Evolutionary conservation across 805 yeast species (phyloP).

Genomic region (Vanderwaltozyma tropicalis): DNA sequence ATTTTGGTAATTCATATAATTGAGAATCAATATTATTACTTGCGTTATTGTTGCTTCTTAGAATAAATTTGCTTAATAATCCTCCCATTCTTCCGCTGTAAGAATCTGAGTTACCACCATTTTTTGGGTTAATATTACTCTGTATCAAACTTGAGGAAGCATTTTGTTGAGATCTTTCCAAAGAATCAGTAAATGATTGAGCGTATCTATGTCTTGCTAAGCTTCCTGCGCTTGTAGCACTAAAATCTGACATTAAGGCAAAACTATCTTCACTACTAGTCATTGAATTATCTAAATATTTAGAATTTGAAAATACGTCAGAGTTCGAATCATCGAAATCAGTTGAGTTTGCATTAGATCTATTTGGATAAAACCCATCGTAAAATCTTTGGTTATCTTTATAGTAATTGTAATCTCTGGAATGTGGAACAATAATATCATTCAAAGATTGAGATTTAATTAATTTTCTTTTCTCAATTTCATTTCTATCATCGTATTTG

Average conservation of each 20-base stretch:
- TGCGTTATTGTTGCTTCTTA: conserved; percentile 10
- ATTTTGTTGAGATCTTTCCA: conserved; percentile 16
- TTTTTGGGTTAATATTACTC: neutral
- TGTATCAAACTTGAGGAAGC: neutral
- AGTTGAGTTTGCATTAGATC: conserved; percentile 1
- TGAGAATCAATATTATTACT: conserved; percentile 8
- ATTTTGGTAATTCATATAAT: conserved; percentile 19
- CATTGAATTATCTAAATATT: conserved; percentile 41
- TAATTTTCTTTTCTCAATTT: conserved; percentile 1
- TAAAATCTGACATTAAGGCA: conserved; percentile 48
- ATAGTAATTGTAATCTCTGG: conserved; percentile 8
- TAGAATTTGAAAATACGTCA: conserved; percentile 32
- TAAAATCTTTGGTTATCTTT: conserved; percentile 11
- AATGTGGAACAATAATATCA: conserved; percentile 10
- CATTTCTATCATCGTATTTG: conserved; percentile 1
- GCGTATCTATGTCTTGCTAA: conserved; percentile 63
- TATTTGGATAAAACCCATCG: conserved; percentile 10
- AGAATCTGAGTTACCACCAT: neutral
- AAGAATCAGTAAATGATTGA: conserved; percentile 25
- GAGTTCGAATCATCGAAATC: conserved; percentile 4
- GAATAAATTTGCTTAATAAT: conserved; percentile 25
- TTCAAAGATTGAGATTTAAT: conserved; percentile 22
- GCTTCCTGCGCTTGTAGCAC: conserved; percentile 87
- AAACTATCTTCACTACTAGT: conserved; percentile 32
- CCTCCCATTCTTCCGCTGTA: conserved; percentile 21